Evolutionary conservation across 2,329 filamentous ascomycete genomes (phyloP), one percentile per base, ranked within the genome.

Genomic region (Claviceps spartinae): DNA sequence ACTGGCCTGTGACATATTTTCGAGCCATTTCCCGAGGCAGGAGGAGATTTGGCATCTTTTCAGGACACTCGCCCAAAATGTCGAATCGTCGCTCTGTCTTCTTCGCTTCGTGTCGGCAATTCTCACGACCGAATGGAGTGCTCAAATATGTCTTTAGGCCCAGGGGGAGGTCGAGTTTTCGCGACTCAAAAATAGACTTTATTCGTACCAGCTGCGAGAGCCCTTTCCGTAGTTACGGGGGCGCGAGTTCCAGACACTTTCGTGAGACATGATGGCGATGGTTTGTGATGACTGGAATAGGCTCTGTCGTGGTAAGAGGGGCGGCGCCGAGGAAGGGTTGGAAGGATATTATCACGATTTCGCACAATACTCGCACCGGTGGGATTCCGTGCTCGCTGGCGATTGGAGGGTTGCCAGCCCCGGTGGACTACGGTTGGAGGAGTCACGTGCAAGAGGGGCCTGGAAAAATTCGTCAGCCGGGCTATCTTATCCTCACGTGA

Each of bases 171-270:
- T 26, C 13, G 6, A 9, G 16, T 37, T 22, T 49, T 24, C 13
- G 48, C 36, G 13, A 24, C 22, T 36, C 13, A 22, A 20, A 22
- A 24, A 13, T n/a, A 14, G 9, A 14, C 1, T 48, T 43, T 38
- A 47, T 60, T 64, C 86, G 72, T 89, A 96, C 90, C 90, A 96
- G 72, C 77, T 74, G 75, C 90, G 86, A 74, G 87, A 79, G 77
- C 91, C 91, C 84, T 96, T 96, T 81, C 91, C 91, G 82, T 94
- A 95, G 73, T 75, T 88, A 76, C 90, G 86, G 70, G 93, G 93
- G 74, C 93, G 90, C 70, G 89, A 95, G 85, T 94, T 95, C 90
- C 91, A 98, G 78, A 97, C 89, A 71, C 86, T 89, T 81, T 97
- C 91, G 89, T 79, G 78, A 76, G 75, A 79, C 78, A 79, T 81